Base-by-base conservation (phyloP, 2,329 filamentous ascomycete genomes). In the Daldinia sp. region DNA sequence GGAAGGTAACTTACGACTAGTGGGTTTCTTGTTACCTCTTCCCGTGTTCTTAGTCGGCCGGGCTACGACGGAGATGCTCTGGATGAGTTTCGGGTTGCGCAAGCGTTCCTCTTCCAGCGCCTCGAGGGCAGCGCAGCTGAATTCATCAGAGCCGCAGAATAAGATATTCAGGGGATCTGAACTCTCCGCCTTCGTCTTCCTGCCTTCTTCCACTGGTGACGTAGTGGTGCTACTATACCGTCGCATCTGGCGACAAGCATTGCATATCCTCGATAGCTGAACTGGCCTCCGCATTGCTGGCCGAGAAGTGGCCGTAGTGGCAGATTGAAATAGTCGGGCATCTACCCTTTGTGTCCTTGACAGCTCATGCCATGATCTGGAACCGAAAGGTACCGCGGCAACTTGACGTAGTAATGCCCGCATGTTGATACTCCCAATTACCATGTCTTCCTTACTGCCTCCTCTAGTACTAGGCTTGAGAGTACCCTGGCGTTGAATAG, bases 131-230 rank as follows among this genome's bases (percentile, higher is more conserved):
- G 87, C 87, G 75, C 91, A 91, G 82, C 95, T 98, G 80, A 98
- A 97, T 2, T 90, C 86, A 79, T 99, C 96, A 2, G 95, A 96
- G 70, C 96, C 96, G 81, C 94, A 98, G 81, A 98, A 99, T 3
- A 99, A 86, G 60, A 99, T 93, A 37, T 90, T 87, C 35, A 99
- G 84, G 2, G 93, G 92, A 4, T 89, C 85, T 0, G 85, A 82
- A 28, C 48, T 68, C 42, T 73, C 70, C 53, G 18, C 33, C 23
- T 55, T 18, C 10, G 10, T 18, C 4, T 39, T 15, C 13, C 18
- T 13, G 37, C 26, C 33, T 48, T 13, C 28, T 28, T 9, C 28
- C 23, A 44, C 41, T 33, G 6, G 35, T 23, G 4, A 1, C 6
- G 4, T 20, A 1, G 26, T 20, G 30, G 51, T 30, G n/a, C 30